phyloP scores from a whole-genome alignment of 257 asterid genomes.

The Prunella vulgaris region DNA sequence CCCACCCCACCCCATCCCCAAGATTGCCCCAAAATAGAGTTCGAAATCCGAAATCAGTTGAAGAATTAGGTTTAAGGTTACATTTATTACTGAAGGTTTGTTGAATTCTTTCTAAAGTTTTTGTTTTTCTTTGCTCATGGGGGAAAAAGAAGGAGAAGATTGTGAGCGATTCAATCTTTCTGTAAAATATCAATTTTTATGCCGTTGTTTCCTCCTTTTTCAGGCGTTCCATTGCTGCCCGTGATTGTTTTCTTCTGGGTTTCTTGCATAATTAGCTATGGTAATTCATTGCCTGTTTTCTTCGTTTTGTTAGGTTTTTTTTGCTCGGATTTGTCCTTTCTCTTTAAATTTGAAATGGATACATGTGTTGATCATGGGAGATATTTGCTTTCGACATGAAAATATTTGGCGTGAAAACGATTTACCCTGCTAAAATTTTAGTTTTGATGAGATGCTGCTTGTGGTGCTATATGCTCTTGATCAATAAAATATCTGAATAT shows the following conservation, averaged over 20 bases:
- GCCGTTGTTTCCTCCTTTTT: not conserved
- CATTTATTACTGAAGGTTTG: not conserved
- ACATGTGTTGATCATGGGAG: too few species aligned
- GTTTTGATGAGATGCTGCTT: too few species aligned
- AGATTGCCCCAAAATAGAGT: not conserved
- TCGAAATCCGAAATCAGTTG: not conserved
- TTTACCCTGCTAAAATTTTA: too few species aligned
- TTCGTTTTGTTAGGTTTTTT: not conserved
- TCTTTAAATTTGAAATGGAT: too few species aligned
- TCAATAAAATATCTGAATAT: not conserved
- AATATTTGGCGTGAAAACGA: too few species aligned
- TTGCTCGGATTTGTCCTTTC: not conserved
- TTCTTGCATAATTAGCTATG: conserved; percentile 11
- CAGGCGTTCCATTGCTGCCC: conserved; percentile 10
- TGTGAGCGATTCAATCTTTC: not conserved
- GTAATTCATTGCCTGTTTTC: conserved; percentile 14
- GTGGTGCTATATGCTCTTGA: too few species aligned
- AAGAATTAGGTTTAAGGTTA: not conserved
- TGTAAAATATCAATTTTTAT: not conserved
- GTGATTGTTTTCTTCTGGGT: not conserved
- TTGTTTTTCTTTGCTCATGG: not conserved
- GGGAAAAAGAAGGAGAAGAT: not conserved
- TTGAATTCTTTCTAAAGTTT: not conserved
- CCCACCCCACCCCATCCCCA: too few species aligned
- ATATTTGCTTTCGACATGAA: too few species aligned